Evolutionary conservation across 495 filamentous ascomycete genomes (phyloP).

Genomic region (Corynascus novoguineensis): DNA sequence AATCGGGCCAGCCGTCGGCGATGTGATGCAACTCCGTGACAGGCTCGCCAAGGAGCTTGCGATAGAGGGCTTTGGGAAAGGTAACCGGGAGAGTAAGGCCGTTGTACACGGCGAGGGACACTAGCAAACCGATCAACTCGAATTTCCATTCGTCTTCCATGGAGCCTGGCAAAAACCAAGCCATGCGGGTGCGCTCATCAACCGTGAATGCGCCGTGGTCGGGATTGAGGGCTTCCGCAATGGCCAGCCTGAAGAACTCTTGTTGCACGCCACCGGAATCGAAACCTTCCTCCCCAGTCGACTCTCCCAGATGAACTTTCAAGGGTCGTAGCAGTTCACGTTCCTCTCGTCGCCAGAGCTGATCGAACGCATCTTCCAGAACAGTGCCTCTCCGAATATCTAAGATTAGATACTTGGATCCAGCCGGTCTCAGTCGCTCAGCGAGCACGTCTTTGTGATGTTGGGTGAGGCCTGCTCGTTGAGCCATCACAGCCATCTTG

Average conservation of each 20-base stretch:
- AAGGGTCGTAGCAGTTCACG: constrained; percentile 78
- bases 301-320: constrained; percentile 78
- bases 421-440: constrained; percentile 57
- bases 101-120: constrained; percentile 91
- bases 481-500: constrained; percentile 55
- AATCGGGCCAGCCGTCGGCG: constrained; percentile 79
- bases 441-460: constrained; percentile 47
- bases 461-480: constrained; percentile 41
- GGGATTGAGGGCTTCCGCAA: constrained; percentile 70
- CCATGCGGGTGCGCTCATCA: constrained; percentile 65
- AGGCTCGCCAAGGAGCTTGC: constrained; percentile 61
- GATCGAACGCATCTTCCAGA: constrained; percentile 73
- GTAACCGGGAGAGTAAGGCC: constrained; percentile 83
- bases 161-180: constrained; percentile 82
- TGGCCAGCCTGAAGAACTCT: constrained; percentile 84
- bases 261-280: constrained; percentile 94
- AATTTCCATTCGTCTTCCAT: constrained; percentile 81
- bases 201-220: constrained; percentile 70
- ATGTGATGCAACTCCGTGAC: constrained; percentile 69
- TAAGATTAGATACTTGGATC: constrained; percentile 68
- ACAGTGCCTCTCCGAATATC: constrained; percentile 66
- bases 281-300: constrained; percentile 77
- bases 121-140: constrained; percentile 79
- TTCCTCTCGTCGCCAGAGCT: constrained; percentile 79
- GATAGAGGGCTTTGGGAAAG: constrained; percentile 79